Evolutionary conservation across 2,329 filamentous ascomycete genomes (phyloP), one percentile per base, ranked within the genome.

Genomic region (Talaromyces sp.): DNA sequence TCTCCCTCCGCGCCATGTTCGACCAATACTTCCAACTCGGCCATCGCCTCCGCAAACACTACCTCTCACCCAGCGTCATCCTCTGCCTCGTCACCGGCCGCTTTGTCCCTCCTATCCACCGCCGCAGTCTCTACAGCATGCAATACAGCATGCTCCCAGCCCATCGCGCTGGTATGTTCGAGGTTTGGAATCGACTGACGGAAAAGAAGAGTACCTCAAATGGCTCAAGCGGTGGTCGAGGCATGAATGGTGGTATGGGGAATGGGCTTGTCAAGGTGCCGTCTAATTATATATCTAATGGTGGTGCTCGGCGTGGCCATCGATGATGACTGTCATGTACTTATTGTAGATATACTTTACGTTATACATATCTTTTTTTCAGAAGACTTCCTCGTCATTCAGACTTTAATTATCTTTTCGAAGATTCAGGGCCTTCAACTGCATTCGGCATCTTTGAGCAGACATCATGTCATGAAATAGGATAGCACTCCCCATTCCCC

Each of bases 121-220:
- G 96, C 61, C 94, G 93, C 74, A 96, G 95, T 74, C 83, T 99
- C 60, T 99, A 99, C 79, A 96, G 92, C 71, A 83, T 99, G 72
- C 95, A 99, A 79, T 99, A 99, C 78, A 96, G 92, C 80, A 98
- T 98, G 92, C 84, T 99, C 47, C 96, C 96, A 0, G 90, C 91
- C 7, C 86, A 86, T 63, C 83, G 96, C 53, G 90, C 92, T 0
- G 88, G 89, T 1, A 90, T 98, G 65, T 83, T 86, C 71, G 93
- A 97, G 74, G 89, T 98, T 76, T 99, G 96, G 95, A 83, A 85
- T 51, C 85, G 86, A 45, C 79, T 95, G 64, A 90, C 86, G 69
- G 80, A 85, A 64, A 77, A 75, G 61, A 78, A 77, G 62, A 65
- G 68, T 2, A 69, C 70, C n/a, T 56, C 62, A 2, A 43, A n/a